A percentile compares a stretch with the other conserved stretches of the same genome.
Evolutionary conservation across 192 early-diverging fungal species (phyloP).

Genomic region (Diversispora eburnea): DNA sequence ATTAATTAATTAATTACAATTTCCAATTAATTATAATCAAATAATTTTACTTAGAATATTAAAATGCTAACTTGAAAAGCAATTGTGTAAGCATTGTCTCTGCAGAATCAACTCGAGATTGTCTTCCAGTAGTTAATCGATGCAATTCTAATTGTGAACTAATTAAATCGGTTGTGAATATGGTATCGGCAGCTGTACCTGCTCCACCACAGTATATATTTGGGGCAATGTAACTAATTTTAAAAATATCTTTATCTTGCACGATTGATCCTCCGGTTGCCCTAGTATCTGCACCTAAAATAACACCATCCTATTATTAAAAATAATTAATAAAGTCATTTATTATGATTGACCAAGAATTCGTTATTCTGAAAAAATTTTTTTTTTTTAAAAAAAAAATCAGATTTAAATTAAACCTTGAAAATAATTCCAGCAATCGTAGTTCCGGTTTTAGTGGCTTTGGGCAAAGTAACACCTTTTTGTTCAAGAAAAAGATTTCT

Average conservation of each 20-base stretch:
- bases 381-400: not conserved
- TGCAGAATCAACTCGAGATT: conserved; percentile 85
- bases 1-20: too few relatives aligned
- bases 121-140: conserved; percentile 80
- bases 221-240: conserved; percentile 96
- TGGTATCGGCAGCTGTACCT: conserved; percentile 98
- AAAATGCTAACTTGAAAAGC: conserved; percentile 69
- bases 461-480: conserved; percentile 77
- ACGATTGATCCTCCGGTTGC: conserved; percentile 94
- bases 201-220: conserved; percentile 99
- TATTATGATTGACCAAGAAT: not conserved
- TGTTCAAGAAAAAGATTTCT: conserved; percentile 75
- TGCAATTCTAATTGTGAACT: conserved; percentile 94
- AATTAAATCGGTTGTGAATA: conserved; percentile 90
- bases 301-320: conserved; percentile 71
- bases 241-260: conserved; percentile 98
- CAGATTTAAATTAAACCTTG: conserved; percentile 56
- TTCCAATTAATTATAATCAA: too few relatives aligned
- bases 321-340: not conserved
- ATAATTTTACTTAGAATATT: not conserved
- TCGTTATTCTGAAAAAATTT: not conserved
- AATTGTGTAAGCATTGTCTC: conserved; percentile 98
- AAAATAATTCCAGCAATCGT: conserved; percentile 93
- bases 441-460: conserved; percentile 91
- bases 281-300: conserved; percentile 95